Evolutionary conservation across 768 basidiomycete genomes (phyloP), one percentile per base, ranked within the genome.

Genomic region (Strobilomyces confusus): DNA sequence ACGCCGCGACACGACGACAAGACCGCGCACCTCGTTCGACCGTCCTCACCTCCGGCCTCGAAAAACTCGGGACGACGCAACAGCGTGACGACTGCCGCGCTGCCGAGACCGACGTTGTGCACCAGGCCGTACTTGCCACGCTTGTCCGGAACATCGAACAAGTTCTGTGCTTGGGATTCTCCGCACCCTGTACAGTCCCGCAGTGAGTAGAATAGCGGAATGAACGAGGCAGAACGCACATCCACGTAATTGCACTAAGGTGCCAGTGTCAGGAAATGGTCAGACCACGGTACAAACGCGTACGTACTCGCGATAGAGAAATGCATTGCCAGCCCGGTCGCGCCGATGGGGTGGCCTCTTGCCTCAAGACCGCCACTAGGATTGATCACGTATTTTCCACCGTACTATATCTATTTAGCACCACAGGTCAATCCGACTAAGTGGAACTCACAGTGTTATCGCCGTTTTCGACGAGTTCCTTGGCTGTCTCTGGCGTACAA

Each of bases 331-430:
- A 92, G 71, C 2, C 89, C 89, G 14, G 87, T 90, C 1, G 89
- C 88, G 34, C 89, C 89, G n/a, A 92, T 77, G 4, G 91, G 90
- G 63, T 92, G 89, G 2, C 91, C 91, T 64, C 92, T 93, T n/a
- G 88, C 87, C 63, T 93, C 88, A 14, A 93, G 77, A 0, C 91
- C 91, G 20, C 91, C 90, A 47, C 85, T 88, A 0, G 91, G 88
- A 59, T 93, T 92, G 32, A 93, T 72, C 17, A 93, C 87, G 46
- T 80, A 93, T 69, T 89, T 89, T 5, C 92, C 90, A 19, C 87
- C 90, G 54, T 89, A 90, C 86, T 89, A 49, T 8, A 32, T 40
- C 5, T 7, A 3, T 25, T 41, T 30, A 40, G 32, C 34, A 15
- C 17, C 22, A 12, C 12, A 11, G 1, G 22, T 3, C 4, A 33